These are phyloP conservation scores for Rutstroemia sydowiana DNA, from an alignment of 2,329 filamentous ascomycete species.

Conservation along the genomic window DNA sequence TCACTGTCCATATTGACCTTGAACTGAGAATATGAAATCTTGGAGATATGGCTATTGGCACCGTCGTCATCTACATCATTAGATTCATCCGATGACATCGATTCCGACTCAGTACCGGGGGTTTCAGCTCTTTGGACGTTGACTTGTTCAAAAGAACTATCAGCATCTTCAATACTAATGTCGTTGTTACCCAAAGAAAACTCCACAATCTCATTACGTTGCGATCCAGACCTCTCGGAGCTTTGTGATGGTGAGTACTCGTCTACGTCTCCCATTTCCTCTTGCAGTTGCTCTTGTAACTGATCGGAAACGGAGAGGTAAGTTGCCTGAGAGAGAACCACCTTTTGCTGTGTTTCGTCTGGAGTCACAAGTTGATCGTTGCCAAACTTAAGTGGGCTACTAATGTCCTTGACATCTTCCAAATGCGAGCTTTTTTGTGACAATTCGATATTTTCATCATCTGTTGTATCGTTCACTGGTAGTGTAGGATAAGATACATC, in stretches of 20 bases:
- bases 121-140: too few relatives aligned
- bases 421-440: too few relatives aligned
- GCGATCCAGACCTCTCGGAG: too few relatives aligned
- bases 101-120: too few relatives aligned
- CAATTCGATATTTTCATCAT: too few relatives aligned
- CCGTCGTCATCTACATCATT: not conserved
- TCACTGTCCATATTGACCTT: too few relatives aligned
- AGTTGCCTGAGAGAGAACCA: not conserved
- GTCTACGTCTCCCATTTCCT: conserved; percentile 4
- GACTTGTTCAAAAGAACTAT: too few relatives aligned
- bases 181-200: too few relatives aligned
- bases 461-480: not conserved
- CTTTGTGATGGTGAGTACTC: not conserved
- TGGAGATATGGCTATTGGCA: not conserved
- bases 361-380: conserved; percentile 5
- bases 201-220: too few relatives aligned
- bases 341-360: conserved; percentile 7
- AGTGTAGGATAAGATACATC: not conserved
- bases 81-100: not conserved
- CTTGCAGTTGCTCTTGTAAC: conserved; percentile 4
- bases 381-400: not conserved
- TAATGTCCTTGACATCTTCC: not conserved
- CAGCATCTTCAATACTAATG: too few relatives aligned
- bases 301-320: conserved; percentile 3
- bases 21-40: not conserved